A percentile compares a stretch with the other conserved stretches of the same genome.
Conservation (phyloP, 1,284 basidiomycete genomes). For the Rhodotorula sp. region DNA sequence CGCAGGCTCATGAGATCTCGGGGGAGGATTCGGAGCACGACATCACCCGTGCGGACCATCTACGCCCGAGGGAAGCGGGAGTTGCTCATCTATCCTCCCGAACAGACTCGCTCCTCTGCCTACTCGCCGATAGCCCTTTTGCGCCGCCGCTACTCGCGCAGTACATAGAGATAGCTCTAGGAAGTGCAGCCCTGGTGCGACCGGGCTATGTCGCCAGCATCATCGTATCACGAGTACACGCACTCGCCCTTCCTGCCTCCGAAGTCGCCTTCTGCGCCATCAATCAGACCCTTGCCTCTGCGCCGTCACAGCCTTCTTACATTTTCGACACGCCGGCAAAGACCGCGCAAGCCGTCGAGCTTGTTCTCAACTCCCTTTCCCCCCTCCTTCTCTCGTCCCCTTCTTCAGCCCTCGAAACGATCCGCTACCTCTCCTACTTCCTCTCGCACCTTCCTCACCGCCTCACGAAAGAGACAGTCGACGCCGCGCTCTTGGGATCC, state of each 20-base stretch:
- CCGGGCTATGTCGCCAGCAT: constrained; percentile 7
- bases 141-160: background rate
- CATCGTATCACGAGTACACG: background rate
- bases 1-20: fast-evolving
- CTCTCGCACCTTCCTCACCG: constrained; percentile 4
- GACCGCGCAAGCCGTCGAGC: background rate
- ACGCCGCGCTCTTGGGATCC: background rate
- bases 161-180: background rate
- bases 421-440: background rate
- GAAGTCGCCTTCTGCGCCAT: constrained; percentile 11
- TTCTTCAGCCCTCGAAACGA: background rate
- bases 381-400: background rate
- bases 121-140: background rate
- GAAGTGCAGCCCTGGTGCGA: background rate
- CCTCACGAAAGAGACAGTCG: background rate
- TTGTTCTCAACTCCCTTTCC: constrained; percentile 2
- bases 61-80: background rate
- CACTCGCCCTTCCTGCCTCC: constrained; percentile 1
- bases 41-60: background rate
- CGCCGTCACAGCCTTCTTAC: background rate
- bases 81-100: background rate
- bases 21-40: background rate
- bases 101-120: constrained; percentile 8
- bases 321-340: background rate
- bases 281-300: background rate